Evolutionary conservation across 2,329 filamentous ascomycete species (phyloP), one percentile per base, ranked within the genome.

Genomic region (Tolypocladium paradoxum): DNA sequence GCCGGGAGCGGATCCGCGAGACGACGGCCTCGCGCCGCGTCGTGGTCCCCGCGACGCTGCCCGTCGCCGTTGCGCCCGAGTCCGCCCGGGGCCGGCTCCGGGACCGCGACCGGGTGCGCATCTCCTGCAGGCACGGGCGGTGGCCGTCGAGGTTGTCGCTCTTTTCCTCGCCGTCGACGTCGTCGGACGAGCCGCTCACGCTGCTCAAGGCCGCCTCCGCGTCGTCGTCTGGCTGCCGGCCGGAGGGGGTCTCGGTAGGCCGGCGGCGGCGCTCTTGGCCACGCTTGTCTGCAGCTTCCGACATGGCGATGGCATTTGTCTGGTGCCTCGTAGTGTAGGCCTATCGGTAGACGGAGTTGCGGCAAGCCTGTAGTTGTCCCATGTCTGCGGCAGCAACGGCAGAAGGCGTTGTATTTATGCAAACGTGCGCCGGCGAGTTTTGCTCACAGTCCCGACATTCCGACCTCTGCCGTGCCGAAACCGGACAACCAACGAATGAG

Each of bases 1-100:
- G 72, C 1, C 74, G 68, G 2, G 73, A 76, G 6, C 75, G 70
- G 34, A 78, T 67, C 11, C 66, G 64, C 3, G 73, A 75, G 2
- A 77, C 9, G 1, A 70, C 57, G 0, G 70, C 72, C n/a, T 73
- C 68, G 18, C 66, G 56, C 9, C 73, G 61, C 3, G 70, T 64
- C 7, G 65, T 40, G 2, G 62, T 63, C n/a, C 56, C 55, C n/a
- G 53, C 47, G 14, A 64, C 55, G 36, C 53, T 54, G 9, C 53
- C 55, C 1, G 56, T 55, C 8, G 58, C 43, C 4, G 53, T 50
- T 2, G 56, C 49, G n/a, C 48, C 36, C 3, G 49, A 53, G 24
- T 53, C 45, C 12, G 29, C 54, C 48, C 59, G 43, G 55, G 53
- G 53, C 12, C 38, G 40, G 37, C 48, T 59, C 50, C 36, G 53